Conservation (phyloP, 179 eudicot genomes). For the Kewa caespitosa region DNA sequence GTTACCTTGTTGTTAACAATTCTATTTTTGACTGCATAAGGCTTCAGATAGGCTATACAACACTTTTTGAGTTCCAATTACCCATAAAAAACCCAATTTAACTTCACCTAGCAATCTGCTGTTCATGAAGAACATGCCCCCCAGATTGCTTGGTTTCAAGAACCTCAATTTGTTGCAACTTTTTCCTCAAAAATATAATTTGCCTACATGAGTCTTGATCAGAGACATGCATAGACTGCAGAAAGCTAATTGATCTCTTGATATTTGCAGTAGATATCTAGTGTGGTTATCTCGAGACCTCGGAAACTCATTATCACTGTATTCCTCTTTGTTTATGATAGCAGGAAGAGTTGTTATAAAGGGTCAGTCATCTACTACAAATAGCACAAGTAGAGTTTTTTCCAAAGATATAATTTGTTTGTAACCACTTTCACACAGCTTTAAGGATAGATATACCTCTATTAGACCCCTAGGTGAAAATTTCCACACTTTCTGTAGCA, state of each 20-base stretch:
- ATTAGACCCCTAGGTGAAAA: conserved; percentile 98
- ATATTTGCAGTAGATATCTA: conserved; percentile 28
- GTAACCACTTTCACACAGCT: neutral
- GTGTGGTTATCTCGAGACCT: conserved; percentile 51
- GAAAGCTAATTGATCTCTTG: conserved; percentile 58
- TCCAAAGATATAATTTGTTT: too few species aligned
- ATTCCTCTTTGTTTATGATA: conserved; percentile 75
- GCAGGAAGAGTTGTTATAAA: conserved; percentile 88
- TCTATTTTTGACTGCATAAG: too few species aligned
- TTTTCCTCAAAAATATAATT: conserved; percentile 67
- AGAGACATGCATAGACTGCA: conserved; percentile 45
- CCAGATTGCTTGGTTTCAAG: conserved; percentile 74
- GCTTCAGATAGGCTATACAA: too few species aligned
- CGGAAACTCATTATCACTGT: conserved; percentile 52
- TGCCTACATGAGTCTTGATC: conserved; percentile 50
- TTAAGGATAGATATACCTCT: conserved; percentile 56
- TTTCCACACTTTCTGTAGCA: conserved; percentile 92
- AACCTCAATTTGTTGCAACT: conserved; percentile 97
- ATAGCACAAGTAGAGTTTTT: conserved; percentile 8
- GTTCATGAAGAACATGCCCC: conserved; percentile 85
- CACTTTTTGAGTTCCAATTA: too few species aligned
- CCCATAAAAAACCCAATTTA: too few species aligned
- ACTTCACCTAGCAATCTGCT: conserved; percentile 90
- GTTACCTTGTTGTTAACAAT: too few species aligned
- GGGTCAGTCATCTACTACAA: conserved; percentile 76